Conservation (phyloP, 2,329 filamentous ascomycete genomes). For the Arthrobotrys sinensis region DNA sequence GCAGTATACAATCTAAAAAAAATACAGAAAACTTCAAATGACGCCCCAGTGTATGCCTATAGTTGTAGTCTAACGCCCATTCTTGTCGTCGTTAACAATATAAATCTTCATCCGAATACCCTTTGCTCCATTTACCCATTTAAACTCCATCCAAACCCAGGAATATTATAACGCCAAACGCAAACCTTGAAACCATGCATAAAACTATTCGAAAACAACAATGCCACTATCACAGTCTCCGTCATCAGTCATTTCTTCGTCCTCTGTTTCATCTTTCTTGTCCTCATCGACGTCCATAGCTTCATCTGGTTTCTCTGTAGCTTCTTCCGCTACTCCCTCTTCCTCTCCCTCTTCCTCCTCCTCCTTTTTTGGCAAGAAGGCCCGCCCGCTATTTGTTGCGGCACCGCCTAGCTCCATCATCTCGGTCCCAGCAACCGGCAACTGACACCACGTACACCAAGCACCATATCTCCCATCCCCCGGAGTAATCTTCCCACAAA, state of each 20-base stretch:
- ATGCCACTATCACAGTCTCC: conserved; percentile 40
- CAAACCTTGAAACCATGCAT: not conserved
- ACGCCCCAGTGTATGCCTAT: not conserved
- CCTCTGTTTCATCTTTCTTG: conserved; percentile 17
- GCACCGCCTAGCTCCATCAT: conserved; percentile 53
- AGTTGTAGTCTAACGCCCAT: not conserved
- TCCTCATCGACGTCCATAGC: conserved; percentile 8
- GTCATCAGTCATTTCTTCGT: conserved; percentile 11
- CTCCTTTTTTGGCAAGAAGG: conserved; percentile 8
- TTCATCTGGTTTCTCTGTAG: conserved; percentile 1
- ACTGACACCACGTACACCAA: conserved; percentile 58
- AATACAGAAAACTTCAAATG: not conserved
- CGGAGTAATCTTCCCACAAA: conserved; percentile 41
- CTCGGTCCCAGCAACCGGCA: conserved; percentile 33
- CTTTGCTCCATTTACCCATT: conserved; percentile 3
- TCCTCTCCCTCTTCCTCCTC: not conserved
- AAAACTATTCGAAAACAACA: conserved; percentile 31
- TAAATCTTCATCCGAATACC: not conserved
- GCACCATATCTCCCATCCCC: conserved; percentile 47
- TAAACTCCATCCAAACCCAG: conserved; percentile 25
- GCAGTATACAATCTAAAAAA: not conserved
- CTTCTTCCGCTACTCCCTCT: not conserved
- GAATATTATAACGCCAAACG: conserved; percentile 18
- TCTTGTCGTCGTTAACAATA: not conserved
- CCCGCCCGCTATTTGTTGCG: conserved; percentile 46